A percentile compares a stretch with the other conserved stretches of the same genome.
These are phyloP conservation scores for Podaxis pistillaris DNA, from an alignment of 768 basidiomycete species.

Conservation along the genomic window DNA sequence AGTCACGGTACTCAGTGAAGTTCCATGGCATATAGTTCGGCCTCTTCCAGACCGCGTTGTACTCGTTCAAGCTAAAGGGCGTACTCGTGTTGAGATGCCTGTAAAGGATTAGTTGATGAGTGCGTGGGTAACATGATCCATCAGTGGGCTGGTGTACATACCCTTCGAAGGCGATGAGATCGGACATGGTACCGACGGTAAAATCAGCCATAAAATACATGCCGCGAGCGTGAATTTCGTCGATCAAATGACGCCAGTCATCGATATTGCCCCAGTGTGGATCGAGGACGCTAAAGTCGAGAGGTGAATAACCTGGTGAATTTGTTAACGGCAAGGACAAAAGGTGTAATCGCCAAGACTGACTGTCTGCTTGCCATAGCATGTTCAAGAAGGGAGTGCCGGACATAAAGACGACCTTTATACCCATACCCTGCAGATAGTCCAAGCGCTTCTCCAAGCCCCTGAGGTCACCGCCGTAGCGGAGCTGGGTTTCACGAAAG, in stretches of 20 bases:
- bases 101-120: constrained; percentile 8
- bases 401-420: constrained; percentile 83
- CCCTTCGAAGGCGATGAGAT: constrained; percentile 85
- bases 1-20: constrained; percentile 82
- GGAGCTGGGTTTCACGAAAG: constrained; percentile 84
- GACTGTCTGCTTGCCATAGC: constrained; percentile 97
- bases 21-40: constrained; percentile 84
- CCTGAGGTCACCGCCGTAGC: constrained; percentile 86
- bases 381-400: constrained; percentile 93
- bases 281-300: constrained; percentile 88
- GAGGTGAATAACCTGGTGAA: constrained; percentile 79
- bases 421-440: constrained; percentile 89
- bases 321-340: constrained; percentile 13
- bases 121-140: not conserved
- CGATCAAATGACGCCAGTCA: constrained; percentile 77
- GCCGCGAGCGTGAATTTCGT: constrained; percentile 71
- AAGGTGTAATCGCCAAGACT: constrained; percentile 29
- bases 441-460: constrained; percentile 76
- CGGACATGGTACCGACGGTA: constrained; percentile 90
- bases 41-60: constrained; percentile 69
- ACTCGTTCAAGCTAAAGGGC: constrained; percentile 76
- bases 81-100: constrained; percentile 80
- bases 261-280: constrained; percentile 87
- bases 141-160: constrained; percentile 26
- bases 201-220: constrained; percentile 96